These are phyloP conservation scores for Penicillium argentinense DNA, from an alignment of 495 filamentous ascomycete species.

Conservation along the genomic window DNA sequence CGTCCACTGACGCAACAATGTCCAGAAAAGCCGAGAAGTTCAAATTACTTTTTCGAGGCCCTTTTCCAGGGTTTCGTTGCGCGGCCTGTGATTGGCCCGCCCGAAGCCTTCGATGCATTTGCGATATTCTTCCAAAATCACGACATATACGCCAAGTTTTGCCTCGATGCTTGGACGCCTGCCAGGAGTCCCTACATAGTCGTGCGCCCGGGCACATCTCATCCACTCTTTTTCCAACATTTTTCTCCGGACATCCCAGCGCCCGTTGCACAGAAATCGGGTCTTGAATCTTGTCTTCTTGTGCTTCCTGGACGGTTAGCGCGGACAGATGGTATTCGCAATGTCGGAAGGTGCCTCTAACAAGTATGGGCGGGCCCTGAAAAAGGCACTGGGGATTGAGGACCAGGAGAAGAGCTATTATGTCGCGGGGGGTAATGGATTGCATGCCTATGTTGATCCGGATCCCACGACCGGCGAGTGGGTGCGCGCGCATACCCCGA, in stretches of 20 bases:
- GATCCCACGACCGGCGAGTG: slow-evolving; percentile 76
- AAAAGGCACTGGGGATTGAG: slow-evolving; percentile 83
- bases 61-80: not conserved
- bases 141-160: not conserved
- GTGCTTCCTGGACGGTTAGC: no score
- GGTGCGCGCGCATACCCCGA: slow-evolving; percentile 61
- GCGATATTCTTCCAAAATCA: slow-evolving; percentile 1
- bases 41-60: not conserved
- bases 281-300: not conserved
- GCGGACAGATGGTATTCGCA: not conserved
- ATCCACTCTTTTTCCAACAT: not conserved
- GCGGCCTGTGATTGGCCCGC: not conserved
- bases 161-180: no score
- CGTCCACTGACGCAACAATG: no score
- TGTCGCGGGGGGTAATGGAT: not conserved
- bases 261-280: not conserved
- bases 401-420: slow-evolving; percentile 33
- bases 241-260: not conserved
- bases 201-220: no score
- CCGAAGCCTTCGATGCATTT: slow-evolving; percentile 1
- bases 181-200: no score
- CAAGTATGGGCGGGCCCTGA: slow-evolving; percentile 69
- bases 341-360: slow-evolving; percentile 43
- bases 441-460: slow-evolving; percentile 54
- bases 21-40: no score